phyloP scores from a whole-genome alignment of 2,329 filamentous ascomycete genomes.

The Nothopassalora personata region DNA sequence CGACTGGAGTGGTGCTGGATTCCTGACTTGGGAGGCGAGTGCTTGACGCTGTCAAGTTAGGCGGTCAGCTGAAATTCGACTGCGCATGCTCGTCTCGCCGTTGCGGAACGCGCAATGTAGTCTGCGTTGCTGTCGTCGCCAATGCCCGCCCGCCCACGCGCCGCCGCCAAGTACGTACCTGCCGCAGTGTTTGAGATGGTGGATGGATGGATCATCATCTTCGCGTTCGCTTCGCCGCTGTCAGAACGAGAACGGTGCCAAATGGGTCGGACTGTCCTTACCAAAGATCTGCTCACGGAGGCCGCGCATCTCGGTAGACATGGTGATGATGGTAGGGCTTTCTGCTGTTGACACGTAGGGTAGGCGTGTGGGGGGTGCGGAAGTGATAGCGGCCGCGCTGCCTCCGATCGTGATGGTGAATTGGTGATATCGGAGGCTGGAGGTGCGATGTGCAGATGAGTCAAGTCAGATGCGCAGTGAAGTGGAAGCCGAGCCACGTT shows the following conservation, averaged over 20 bases:
- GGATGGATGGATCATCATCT: constrained; percentile 15
- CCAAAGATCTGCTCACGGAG: constrained; percentile 21
- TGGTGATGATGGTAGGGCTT: not conserved
- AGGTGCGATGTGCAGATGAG: not conserved
- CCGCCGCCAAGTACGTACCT: not conserved
- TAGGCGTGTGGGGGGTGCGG: not conserved
- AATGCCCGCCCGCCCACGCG: not conserved
- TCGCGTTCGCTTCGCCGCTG: constrained; percentile 19
- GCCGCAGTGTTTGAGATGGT: not conserved
- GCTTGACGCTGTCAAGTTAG: not conserved
- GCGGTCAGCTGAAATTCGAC: not conserved
- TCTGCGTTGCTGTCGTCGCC: not conserved
- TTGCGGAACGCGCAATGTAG: not conserved
- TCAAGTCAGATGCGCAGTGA: not conserved
- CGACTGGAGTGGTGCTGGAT: constrained; percentile 6
- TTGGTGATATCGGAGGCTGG: not conserved
- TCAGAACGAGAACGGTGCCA: not conserved
- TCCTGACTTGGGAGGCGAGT: constrained; percentile 1
- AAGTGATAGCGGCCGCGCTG: constrained; percentile 1
- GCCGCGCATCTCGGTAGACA: constrained; percentile 11
- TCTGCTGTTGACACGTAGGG: not conserved
- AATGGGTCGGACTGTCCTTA: not conserved
- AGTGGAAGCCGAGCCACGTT: not conserved
- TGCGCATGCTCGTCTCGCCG: not conserved
- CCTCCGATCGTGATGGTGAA: not conserved